Percentiles rank a stretch among this genome's conserved stretches.
phyloP scores from a whole-genome alignment of 768 basidiomycete species.

The Lactarius akahatsu region DNA sequence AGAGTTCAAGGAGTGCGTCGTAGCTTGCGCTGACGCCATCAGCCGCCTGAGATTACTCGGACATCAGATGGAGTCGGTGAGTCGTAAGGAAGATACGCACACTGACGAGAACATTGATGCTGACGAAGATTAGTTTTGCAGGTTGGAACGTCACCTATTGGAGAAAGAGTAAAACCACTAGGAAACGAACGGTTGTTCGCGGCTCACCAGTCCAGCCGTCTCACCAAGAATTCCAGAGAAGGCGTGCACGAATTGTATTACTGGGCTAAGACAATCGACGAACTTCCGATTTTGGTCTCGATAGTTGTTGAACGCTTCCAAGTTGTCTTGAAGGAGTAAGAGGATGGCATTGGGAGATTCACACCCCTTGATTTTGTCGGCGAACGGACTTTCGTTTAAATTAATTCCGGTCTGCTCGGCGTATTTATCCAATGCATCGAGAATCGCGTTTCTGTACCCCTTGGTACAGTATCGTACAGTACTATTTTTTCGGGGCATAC shows the following conservation, averaged over 20 bases:
- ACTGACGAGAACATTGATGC: slow-evolving; percentile 2
- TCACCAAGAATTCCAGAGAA: neutral
- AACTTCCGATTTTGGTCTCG: slow-evolving; percentile 6
- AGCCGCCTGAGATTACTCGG: neutral
- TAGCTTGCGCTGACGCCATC: slow-evolving; percentile 11
- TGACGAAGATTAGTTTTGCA: neutral
- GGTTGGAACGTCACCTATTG: neutral
- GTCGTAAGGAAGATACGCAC: neutral
- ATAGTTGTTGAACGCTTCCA: neutral
- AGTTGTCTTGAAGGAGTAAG: neutral
- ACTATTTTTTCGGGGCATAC: too few species aligned
- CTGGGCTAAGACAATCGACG: neutral
- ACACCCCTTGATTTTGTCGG: neutral
- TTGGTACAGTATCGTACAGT: too few species aligned
- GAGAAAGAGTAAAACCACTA: neutral
- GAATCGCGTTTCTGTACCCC: neutral
- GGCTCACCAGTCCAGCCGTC: neutral
- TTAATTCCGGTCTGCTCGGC: neutral
- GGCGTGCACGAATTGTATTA: neutral
- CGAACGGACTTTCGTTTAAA: neutral
- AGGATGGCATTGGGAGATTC: neutral
- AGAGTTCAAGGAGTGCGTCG: slow-evolving; percentile 17
- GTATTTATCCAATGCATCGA: neutral
- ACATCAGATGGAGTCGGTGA: neutral
- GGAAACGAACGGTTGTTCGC: neutral